Conservation (phyloP, 805 yeast species). For the Kuraishia ogatae region DNA sequence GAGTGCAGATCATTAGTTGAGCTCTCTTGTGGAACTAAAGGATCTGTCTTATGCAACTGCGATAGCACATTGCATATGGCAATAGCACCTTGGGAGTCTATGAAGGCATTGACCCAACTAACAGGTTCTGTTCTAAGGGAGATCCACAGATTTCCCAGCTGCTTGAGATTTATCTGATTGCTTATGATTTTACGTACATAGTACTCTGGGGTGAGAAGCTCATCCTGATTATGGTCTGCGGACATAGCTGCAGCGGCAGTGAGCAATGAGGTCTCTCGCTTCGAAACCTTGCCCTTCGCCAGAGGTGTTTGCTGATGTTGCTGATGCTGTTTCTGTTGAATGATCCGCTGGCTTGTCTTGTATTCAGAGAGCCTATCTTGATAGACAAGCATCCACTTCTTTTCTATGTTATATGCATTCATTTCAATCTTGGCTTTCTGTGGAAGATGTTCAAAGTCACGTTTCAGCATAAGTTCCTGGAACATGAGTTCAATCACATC, state of each 20-base stretch:
- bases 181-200: constrained; percentile 71
- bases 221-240: constrained; percentile 6
- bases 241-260: constrained; percentile 1
- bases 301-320: not conserved
- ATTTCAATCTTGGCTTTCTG: constrained; percentile 69
- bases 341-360: constrained; percentile 33
- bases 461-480: constrained; percentile 69
- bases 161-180: constrained; percentile 55
- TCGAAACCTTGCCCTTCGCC: not conserved
- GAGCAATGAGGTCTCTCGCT: not conserved
- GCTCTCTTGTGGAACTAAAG: constrained; percentile 8
- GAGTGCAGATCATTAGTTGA: not conserved
- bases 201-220: constrained; percentile 49
- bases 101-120: constrained; percentile 77
- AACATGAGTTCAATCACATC: constrained; percentile 67
- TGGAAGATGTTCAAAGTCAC: constrained; percentile 62
- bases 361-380: constrained; percentile 79
- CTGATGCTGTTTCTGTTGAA: constrained; percentile 3
- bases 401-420: constrained; percentile 62
- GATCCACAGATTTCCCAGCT: constrained; percentile 81
- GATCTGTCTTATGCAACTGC: constrained; percentile 24
- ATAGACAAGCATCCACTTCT: constrained; percentile 86
- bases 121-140: constrained; percentile 75
- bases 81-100: constrained; percentile 82
- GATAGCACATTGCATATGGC: constrained; percentile 69